phyloP scores from a whole-genome alignment of 768 basidiomycete species.

The Tephrocybe sp. region DNA sequence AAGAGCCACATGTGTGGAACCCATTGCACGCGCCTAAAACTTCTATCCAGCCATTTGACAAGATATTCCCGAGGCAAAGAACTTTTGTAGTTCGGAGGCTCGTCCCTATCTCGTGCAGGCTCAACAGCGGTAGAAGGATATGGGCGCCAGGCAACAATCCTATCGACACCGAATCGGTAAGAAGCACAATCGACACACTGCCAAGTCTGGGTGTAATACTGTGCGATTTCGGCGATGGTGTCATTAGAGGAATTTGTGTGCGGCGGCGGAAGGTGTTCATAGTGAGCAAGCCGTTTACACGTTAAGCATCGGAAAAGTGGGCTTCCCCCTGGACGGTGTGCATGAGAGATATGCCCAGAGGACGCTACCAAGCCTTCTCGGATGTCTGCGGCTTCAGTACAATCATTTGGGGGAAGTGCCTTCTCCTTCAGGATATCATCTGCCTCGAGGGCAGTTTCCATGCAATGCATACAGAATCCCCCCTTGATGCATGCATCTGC shows the following conservation, averaged over 20 bases:
- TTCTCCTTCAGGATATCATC: conserved; percentile 20
- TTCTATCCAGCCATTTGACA: conserved; percentile 81
- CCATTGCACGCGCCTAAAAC: conserved; percentile 82
- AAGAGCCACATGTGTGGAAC: conserved; percentile 91
- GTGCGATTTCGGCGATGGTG: conserved; percentile 45
- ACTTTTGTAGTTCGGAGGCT: conserved; percentile 50
- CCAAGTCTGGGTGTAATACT: conserved; percentile 58
- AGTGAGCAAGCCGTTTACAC: conserved; percentile 84
- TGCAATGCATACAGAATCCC: conserved; percentile 76
- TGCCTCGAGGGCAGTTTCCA: conserved; percentile 49
- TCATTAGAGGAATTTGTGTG: conserved; percentile 30
- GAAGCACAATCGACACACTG: conserved; percentile 77
- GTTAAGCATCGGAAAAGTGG: conserved; percentile 78
- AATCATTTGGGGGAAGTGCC: conserved; percentile 6
- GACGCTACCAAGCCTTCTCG: too few relatives aligned
- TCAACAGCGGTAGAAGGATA: conserved; percentile 67
- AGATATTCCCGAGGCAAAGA: conserved; percentile 87
- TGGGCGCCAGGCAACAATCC: conserved; percentile 90
- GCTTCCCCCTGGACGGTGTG: neutral
- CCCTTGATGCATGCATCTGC: conserved; percentile 65
- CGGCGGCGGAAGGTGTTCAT: conserved; percentile 63
- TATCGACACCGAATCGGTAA: conserved; percentile 68
- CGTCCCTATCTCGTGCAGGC: conserved; percentile 33
- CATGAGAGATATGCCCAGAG: too few relatives aligned
- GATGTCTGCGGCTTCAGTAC: too few relatives aligned